phyloP scores from a whole-genome alignment of 371 early-diverging fungal genomes.

The Syncephalastrum monosporum region DNA sequence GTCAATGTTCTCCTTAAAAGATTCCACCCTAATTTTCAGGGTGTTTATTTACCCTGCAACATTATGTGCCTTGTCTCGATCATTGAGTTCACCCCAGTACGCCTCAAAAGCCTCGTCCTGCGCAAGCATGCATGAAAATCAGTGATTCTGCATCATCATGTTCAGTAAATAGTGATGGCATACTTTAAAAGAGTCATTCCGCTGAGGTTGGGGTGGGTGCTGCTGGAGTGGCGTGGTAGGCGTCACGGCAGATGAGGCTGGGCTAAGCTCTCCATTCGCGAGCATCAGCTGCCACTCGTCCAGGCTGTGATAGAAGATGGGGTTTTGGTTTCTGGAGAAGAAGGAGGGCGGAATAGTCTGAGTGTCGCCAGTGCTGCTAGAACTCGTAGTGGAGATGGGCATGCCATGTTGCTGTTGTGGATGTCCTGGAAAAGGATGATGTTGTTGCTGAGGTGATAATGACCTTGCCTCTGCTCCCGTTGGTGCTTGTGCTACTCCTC shows the following conservation, averaged over 20 bases:
- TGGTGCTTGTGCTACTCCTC: no score
- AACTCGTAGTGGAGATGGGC: slow-evolving; percentile 8
- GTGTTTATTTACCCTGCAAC: slow-evolving; percentile 44
- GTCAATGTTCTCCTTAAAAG: background rate
- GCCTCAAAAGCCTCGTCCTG: slow-evolving; percentile 42
- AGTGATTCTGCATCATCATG: background rate
- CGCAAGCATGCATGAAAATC: slow-evolving; percentile 1
- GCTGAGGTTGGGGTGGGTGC: background rate
- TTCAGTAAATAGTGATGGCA: no score
- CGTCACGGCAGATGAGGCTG: slow-evolving; percentile 5
- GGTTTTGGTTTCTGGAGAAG: slow-evolving; percentile 36
- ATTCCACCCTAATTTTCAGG: background rate
- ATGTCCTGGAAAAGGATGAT: background rate
- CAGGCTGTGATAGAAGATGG: slow-evolving; percentile 34
- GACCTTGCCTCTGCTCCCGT: no score
- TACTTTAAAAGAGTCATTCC: no score
- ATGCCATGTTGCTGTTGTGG: background rate
- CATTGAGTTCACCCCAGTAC: slow-evolving; percentile 40
- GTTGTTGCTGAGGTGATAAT: slow-evolving; percentile 1
- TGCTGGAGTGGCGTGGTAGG: slow-evolving; percentile 7
- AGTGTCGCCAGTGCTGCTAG: background rate
- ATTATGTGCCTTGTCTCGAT: slow-evolving; percentile 45
- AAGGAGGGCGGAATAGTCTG: slow-evolving; percentile 18
- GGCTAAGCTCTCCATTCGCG: slow-evolving; percentile 21
- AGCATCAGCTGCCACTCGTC: slow-evolving; percentile 42